A percentile compares a stretch with the other conserved stretches of the same genome.
Conservation (phyloP, 1,139 yeast genomes). For the Candida tetrigidarum region DNA sequence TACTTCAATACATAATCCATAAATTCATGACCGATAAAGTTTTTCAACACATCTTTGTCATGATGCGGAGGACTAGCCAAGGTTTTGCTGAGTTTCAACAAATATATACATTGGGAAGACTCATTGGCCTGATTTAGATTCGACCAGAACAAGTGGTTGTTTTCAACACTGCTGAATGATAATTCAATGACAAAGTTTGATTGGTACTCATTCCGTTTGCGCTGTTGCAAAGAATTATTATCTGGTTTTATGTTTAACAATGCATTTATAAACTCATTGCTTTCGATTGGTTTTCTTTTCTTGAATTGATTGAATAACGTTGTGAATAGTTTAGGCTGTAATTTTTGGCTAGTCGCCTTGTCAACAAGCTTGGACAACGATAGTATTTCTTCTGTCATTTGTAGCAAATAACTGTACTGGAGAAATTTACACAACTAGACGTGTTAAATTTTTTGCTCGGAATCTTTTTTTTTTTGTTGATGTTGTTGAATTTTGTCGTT, state of each 20-base stretch:
- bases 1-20: constrained; percentile 11
- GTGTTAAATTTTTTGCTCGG: too few relatives aligned
- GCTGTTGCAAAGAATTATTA: not conserved
- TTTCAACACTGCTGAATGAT: constrained; percentile 12
- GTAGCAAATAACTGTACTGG: too few relatives aligned
- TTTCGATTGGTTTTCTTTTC: constrained; percentile 5
- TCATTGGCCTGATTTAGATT: constrained; percentile 9
- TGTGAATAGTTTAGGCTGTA: constrained; percentile 13
- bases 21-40: constrained; percentile 10
- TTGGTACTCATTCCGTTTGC: constrained; percentile 10
- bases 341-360: constrained; percentile 13
- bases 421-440: too few relatives aligned
- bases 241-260: constrained; percentile 7
- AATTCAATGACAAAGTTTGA: constrained; percentile 11
- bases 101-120: constrained; percentile 9
- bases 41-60: constrained; percentile 12
- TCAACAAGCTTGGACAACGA: constrained; percentile 12
- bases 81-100: constrained; percentile 10
- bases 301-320: constrained; percentile 14
- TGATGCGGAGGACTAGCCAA: constrained; percentile 7
- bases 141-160: constrained; percentile 13
- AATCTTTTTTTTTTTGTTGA: not conserved
- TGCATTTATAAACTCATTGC: constrained; percentile 13
- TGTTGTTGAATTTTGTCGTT: too few relatives aligned
- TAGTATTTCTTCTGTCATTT: constrained; percentile 2